A percentile compares a stretch with the other conserved stretches of the same genome.
These are phyloP conservation scores for Botrytis elliptica DNA, from an alignment of 2,329 filamentous ascomycete genomes.

Conservation along the genomic window DNA sequence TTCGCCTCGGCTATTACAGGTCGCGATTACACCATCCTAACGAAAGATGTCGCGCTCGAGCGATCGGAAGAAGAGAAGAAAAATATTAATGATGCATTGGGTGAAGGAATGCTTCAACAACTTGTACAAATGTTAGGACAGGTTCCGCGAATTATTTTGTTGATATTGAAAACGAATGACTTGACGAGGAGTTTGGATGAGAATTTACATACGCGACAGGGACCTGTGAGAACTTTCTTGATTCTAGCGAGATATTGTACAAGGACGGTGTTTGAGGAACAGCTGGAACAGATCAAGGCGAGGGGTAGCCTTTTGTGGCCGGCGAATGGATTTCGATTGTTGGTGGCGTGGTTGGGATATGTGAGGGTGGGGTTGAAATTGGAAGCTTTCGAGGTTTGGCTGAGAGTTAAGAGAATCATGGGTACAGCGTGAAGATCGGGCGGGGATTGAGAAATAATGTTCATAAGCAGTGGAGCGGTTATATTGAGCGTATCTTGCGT, in stretches of 20 bases:
- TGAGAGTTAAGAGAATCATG: constrained; percentile 52
- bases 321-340: constrained; percentile 52
- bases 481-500: neutral
- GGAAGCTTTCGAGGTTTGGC: constrained; percentile 61
- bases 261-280: constrained; percentile 63
- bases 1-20: constrained; percentile 97
- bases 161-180: constrained; percentile 98
- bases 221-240: constrained; percentile 63
- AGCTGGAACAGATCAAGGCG: constrained; percentile 55
- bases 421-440: constrained; percentile 27
- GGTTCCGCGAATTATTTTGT: constrained; percentile 85
- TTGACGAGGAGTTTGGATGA: constrained; percentile 92
- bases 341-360: constrained; percentile 58
- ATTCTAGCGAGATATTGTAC: constrained; percentile 69
- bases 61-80: constrained; percentile 78
- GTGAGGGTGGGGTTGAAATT: constrained; percentile 62
- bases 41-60: constrained; percentile 50
- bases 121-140: constrained; percentile 84
- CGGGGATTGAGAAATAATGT: neutral
- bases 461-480: neutral
- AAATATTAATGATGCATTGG: constrained; percentile 77
- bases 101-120: constrained; percentile 84
- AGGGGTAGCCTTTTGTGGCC: constrained; percentile 59
- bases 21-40: constrained; percentile 79
- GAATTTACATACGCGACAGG: constrained; percentile 72